Evolutionary conservation across 768 basidiomycete species (phyloP).

Genomic region (Lactarius sanguifluus): DNA sequence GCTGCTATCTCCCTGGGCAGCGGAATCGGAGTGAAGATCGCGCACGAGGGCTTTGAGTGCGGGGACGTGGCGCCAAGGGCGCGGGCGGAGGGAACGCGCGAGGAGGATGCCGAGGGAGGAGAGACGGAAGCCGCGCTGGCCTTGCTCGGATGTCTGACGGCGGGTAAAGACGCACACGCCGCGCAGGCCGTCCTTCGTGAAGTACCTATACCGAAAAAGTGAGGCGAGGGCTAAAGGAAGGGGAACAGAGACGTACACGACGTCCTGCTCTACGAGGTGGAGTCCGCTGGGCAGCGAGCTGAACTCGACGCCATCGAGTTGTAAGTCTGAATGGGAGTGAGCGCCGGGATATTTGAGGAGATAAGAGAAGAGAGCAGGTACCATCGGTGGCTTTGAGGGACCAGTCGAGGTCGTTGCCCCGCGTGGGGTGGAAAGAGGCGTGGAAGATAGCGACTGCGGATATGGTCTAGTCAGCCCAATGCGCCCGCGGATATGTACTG

Average conservation of each 20-base stretch:
- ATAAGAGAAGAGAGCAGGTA: conserved; percentile 33
- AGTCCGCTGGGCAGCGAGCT: conserved; percentile 79
- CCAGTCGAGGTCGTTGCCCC: conserved; percentile 82
- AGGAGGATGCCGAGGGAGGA: conserved; percentile 76
- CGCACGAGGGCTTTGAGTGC: conserved; percentile 61
- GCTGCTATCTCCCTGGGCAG: not conserved
- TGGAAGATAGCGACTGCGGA: conserved; percentile 76
- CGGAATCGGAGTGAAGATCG: conserved; percentile 49
- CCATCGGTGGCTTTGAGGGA: conserved; percentile 68
- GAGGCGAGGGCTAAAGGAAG: conserved; percentile 14
- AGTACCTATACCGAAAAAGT: conserved; percentile 50
- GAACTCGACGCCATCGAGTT: conserved; percentile 73
- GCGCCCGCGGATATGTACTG: no score
- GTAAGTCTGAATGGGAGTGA: conserved; percentile 48
- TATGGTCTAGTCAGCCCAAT: not conserved
- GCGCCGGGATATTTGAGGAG: not conserved
- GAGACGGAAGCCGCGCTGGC: conserved; percentile 77
- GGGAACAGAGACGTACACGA: conserved; percentile 54
- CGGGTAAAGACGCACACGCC: conserved; percentile 77
- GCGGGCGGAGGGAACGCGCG: conserved; percentile 58
- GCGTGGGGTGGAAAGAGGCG: conserved; percentile 80
- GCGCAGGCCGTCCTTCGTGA: conserved; percentile 64
- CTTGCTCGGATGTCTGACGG: conserved; percentile 63
- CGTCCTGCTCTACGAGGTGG: conserved; percentile 75
- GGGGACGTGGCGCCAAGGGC: conserved; percentile 74